Evolutionary conservation across 1,284 basidiomycete genomes (phyloP).

Genomic region (Cystobasidium sp.): DNA sequence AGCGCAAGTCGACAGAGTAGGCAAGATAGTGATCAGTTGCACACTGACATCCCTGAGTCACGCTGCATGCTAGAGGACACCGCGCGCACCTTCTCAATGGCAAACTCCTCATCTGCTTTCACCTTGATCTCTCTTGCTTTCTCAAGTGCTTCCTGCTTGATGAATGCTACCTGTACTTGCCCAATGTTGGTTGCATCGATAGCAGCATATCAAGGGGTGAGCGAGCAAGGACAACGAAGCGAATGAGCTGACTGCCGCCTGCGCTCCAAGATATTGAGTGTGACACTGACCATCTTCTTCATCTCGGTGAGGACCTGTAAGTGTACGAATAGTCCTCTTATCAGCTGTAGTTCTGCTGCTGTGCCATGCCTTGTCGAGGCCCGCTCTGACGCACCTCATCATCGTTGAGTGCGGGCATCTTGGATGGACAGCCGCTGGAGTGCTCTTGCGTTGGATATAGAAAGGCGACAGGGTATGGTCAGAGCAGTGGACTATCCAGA

Average conservation of each 20-base stretch:
- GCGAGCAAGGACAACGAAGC: not conserved
- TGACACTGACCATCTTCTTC: slow-evolving; percentile 89
- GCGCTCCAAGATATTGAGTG: not conserved
- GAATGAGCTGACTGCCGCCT: not conserved
- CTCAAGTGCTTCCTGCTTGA: slow-evolving; percentile 93
- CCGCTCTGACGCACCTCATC: slow-evolving; percentile 65
- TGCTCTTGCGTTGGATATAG: not conserved
- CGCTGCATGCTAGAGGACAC: not conserved
- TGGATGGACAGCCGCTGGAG: not conserved
- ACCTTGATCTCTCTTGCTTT: slow-evolving; percentile 95
- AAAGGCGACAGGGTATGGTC: not conserved
- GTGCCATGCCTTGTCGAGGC: not conserved
- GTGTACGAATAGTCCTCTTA: not conserved
- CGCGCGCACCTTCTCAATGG: slow-evolving; percentile 84
- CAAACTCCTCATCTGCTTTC: slow-evolving; percentile 96
- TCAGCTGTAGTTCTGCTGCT: not conserved
- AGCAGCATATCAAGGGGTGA: no score
- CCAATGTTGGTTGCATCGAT: not conserved
- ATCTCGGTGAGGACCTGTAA: slow-evolving; percentile 81
- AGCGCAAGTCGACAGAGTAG: no score
- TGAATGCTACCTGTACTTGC: slow-evolving; percentile 78
- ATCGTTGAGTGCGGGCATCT: slow-evolving; percentile 65
- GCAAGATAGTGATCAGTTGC: not conserved
- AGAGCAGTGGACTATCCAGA: no score
- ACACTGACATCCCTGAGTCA: slow-evolving; percentile 6